Conservation (phyloP, 2,329 filamentous ascomycete species). For the Hirsutella minnesotensis region DNA sequence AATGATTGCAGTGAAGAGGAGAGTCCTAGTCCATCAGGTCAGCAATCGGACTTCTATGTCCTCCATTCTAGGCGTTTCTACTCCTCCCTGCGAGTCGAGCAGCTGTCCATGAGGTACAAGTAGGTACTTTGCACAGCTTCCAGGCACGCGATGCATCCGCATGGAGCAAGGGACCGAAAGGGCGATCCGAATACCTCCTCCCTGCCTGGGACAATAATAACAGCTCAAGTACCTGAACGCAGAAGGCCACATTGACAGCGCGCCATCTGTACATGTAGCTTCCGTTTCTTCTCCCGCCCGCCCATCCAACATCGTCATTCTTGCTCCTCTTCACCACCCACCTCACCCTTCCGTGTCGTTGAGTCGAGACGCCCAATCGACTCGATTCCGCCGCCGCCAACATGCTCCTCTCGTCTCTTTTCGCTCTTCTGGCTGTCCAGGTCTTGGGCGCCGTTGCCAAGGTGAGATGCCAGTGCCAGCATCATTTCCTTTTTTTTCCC, state of each 20-base stretch:
- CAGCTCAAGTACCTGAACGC: background rate
- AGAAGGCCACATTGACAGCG: background rate
- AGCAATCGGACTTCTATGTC: too few species aligned
- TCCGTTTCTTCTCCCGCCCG: background rate
- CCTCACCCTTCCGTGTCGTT: background rate
- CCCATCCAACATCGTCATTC: background rate
- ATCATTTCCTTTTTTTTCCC: background rate
- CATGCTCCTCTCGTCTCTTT: slow-evolving; percentile 62
- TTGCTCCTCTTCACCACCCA: background rate
- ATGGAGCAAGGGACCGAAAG: too few species aligned
- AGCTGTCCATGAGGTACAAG: too few species aligned
- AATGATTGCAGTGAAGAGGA: too few species aligned
- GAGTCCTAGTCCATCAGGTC: too few species aligned
- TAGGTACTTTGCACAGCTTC: too few species aligned
- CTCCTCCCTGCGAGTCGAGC: too few species aligned
- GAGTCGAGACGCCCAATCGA: background rate
- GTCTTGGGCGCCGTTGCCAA: slow-evolving; percentile 53
- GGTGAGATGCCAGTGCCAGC: slow-evolving; percentile 27
- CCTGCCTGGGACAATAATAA: too few species aligned
- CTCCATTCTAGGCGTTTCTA: too few species aligned
- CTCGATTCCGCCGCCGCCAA: slow-evolving; percentile 29
- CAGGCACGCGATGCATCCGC: too few species aligned
- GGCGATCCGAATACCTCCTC: too few species aligned
- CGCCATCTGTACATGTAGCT: too few species aligned
- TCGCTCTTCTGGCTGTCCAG: slow-evolving; percentile 61